A percentile compares a stretch with the other conserved stretches of the same genome.
Conservation (phyloP, 2,329 filamentous ascomycete genomes). For the Colletotrichum sp. region DNA sequence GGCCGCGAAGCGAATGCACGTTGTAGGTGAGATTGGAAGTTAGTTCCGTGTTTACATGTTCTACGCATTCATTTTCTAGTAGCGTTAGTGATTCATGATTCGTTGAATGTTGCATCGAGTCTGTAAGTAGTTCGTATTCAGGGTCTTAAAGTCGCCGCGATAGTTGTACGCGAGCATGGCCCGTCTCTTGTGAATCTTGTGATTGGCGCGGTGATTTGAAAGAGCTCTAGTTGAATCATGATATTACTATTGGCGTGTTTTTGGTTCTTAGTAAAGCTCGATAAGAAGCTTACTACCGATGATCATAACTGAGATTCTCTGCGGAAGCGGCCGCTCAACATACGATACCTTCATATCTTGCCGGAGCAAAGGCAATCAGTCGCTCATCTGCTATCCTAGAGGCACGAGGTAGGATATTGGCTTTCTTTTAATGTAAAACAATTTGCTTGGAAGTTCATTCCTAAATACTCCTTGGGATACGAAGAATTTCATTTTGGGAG, state of each 20-base stretch:
- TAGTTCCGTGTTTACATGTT: background rate
- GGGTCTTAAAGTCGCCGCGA: background rate
- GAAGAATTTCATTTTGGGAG: background rate
- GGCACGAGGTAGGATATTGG: background rate
- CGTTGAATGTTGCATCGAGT: background rate
- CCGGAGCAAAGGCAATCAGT: background rate
- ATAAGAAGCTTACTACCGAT: background rate
- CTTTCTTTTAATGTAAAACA: background rate
- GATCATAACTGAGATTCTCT: background rate
- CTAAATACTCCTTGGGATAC: background rate
- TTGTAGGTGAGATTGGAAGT: background rate
- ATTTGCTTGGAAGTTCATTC: background rate
- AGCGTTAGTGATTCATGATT: background rate
- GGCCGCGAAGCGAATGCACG: background rate
- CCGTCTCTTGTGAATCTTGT: background rate
- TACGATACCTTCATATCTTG: background rate
- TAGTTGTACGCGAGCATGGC: background rate
- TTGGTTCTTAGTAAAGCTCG: accelerated
- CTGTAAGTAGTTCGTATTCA: background rate
- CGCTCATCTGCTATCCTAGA: background rate
- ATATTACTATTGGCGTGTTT: background rate
- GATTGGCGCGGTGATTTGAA: background rate
- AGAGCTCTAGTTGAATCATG: background rate
- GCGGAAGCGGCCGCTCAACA: background rate
- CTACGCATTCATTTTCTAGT: background rate